phyloP scores from a whole-genome alignment of 75 land plant genomes.

The Ceratopteris richardii region DNA sequence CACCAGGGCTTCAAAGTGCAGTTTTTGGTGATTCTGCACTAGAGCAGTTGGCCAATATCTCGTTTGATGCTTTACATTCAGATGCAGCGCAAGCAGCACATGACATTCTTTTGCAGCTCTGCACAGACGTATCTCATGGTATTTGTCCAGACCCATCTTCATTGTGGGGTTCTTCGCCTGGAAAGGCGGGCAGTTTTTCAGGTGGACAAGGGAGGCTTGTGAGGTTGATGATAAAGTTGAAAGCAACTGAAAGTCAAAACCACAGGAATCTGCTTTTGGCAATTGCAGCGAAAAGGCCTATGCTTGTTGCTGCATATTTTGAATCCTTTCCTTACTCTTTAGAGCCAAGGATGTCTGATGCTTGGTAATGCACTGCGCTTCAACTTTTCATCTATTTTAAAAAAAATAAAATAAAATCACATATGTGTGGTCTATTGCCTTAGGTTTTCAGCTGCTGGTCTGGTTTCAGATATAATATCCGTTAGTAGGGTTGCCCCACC shows the following conservation, averaged over 20 bases:
- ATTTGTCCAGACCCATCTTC: slow-evolving; percentile 49
- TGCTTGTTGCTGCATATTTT: slow-evolving; percentile 57
- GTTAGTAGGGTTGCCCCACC: slow-evolving; percentile 32
- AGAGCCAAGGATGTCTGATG: slow-evolving; percentile 59
- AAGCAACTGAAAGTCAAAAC: slow-evolving; percentile 45
- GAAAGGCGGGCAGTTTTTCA: slow-evolving; percentile 21
- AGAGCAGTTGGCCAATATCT: slow-evolving; percentile 64
- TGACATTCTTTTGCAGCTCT: slow-evolving; percentile 47
- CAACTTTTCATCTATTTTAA: not conserved
- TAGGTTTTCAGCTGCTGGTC: slow-evolving; percentile 76
- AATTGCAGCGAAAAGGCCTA: slow-evolving; percentile 46
- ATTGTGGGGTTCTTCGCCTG: slow-evolving; percentile 1
- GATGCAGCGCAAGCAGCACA: slow-evolving; percentile 50
- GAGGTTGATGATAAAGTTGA: slow-evolving; percentile 67
- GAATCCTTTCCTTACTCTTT: slow-evolving; percentile 71
- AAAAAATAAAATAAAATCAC: too few relatives aligned
- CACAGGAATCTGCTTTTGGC: slow-evolving; percentile 70
- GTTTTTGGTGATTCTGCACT: slow-evolving; percentile 84
- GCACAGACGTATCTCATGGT: slow-evolving; percentile 83
- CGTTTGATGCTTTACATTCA: slow-evolving; percentile 23
- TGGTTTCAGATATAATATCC: slow-evolving; percentile 56
- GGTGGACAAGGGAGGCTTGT: slow-evolving; percentile 71
- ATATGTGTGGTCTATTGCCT: not conserved
- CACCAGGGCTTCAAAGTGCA: slow-evolving; percentile 71
- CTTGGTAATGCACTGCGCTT: slow-evolving; percentile 39